A percentile compares a stretch with the other conserved stretches of the same genome.
These are phyloP conservation scores for Russula foetens DNA, from an alignment of 768 basidiomycete genomes.

Conservation along the genomic window DNA sequence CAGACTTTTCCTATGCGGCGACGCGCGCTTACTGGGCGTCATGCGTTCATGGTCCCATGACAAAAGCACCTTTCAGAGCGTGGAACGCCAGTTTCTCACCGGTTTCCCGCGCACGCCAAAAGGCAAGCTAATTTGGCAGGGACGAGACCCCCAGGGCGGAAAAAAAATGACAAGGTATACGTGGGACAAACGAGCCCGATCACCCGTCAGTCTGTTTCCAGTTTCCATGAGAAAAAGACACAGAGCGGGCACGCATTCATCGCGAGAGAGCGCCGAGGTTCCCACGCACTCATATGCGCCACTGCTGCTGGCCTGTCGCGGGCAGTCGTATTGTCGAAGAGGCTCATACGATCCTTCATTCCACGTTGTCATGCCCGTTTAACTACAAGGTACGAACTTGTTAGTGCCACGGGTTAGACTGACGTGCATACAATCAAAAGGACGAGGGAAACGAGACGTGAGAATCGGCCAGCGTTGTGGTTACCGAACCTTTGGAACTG, in stretches of 20 bases:
- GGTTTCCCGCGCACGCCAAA: background rate
- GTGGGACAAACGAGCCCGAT: background rate
- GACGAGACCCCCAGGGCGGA: background rate
- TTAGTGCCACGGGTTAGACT: background rate
- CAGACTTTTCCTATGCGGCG: background rate
- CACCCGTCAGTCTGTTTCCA: conserved; percentile 13
- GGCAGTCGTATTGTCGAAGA: background rate
- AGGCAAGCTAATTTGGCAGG: background rate
- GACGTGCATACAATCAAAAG: background rate
- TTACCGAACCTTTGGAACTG: background rate
- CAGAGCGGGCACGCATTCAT: background rate
- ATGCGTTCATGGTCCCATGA: background rate
- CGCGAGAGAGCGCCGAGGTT: background rate
- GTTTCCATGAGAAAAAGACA: conserved; percentile 14
- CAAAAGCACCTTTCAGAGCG: background rate
- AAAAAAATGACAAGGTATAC: background rate
- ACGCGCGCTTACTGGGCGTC: background rate
- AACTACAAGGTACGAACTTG: background rate
- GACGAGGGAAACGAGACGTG: background rate
- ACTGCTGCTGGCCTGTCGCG: background rate
- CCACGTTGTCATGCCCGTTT: background rate
- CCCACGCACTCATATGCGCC: conserved; percentile 6
- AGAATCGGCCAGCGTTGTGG: background rate
- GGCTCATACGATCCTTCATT: no score
- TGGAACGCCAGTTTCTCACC: background rate